A percentile compares a stretch with the other conserved stretches of the same genome.
phyloP scores from a whole-genome alignment of 2,329 filamentous ascomycete species.

The Microdochium bolleyi region DNA sequence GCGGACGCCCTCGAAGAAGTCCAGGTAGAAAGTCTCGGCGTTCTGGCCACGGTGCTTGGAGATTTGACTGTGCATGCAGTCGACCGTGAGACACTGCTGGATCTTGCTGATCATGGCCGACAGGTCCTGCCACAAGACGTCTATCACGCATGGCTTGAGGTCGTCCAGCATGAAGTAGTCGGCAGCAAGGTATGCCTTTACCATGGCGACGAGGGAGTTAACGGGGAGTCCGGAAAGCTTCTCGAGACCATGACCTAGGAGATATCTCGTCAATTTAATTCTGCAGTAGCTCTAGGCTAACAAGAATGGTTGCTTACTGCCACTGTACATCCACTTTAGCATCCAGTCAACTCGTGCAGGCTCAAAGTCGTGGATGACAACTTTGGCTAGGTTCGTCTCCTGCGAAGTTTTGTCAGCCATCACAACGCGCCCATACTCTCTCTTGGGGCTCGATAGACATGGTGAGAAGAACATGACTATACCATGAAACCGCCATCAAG shows the following conservation, averaged over 20 bases:
- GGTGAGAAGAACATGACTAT: neutral
- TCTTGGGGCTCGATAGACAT: neutral
- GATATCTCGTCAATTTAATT: neutral
- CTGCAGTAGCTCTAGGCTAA: neutral
- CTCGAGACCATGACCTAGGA: neutral
- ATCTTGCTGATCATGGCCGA: neutral
- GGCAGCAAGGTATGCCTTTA: neutral
- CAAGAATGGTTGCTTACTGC: neutral
- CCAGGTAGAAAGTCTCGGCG: neutral
- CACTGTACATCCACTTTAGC: neutral
- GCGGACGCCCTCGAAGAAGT: neutral
- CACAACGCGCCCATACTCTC: neutral
- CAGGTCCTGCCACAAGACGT: neutral
- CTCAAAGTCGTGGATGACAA: neutral
- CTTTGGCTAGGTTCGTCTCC: neutral
- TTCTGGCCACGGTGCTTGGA: neutral
- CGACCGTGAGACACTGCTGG: neutral
- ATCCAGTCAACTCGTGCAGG: neutral
- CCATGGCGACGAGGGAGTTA: neutral
- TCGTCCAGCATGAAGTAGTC: neutral
- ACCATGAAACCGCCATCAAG: neutral
- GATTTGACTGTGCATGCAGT: neutral
- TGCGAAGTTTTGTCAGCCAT: neutral
- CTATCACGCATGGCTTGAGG: neutral
- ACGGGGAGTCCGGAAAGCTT: neutral